Conservation (phyloP, 345 rosid species). For the Populus ilicifolia region DNA sequence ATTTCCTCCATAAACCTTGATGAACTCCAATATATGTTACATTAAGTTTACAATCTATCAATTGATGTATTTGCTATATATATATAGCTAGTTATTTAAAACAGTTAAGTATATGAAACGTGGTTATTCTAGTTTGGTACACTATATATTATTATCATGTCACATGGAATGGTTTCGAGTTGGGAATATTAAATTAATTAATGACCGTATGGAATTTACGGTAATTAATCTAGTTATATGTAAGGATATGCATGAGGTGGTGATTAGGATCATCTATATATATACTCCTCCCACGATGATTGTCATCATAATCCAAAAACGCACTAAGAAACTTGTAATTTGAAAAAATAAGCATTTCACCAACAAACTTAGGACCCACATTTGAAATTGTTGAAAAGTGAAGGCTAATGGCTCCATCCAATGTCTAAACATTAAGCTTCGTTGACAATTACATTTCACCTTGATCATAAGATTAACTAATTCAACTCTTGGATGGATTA, state of each 20-base stretch:
- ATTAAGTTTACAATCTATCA: too few species aligned
- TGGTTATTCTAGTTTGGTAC: too few species aligned
- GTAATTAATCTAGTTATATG: background rate
- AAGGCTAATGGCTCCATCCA: background rate
- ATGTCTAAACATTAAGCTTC: background rate
- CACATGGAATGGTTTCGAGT: background rate
- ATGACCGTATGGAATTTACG: background rate
- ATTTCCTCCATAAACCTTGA: too few species aligned
- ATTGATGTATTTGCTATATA: too few species aligned
- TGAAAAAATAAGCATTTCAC: background rate
- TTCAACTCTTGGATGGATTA: background rate
- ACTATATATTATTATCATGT: background rate
- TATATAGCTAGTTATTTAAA: too few species aligned
- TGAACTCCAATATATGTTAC: too few species aligned
- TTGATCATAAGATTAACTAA: background rate
- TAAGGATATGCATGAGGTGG: background rate
- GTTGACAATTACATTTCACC: background rate
- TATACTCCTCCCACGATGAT: background rate
- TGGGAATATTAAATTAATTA: background rate
- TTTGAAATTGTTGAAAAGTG: background rate
- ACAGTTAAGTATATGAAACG: too few species aligned
- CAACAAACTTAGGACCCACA: background rate
- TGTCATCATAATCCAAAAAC: conserved; percentile 9
- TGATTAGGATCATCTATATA: background rate
- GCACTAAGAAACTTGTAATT: background rate